Percentiles rank a stretch among this genome's conserved stretches.
These are phyloP conservation scores for Pachyrhizus erosus DNA, from an alignment of 306 rosid species.

Conservation along the genomic window DNA sequence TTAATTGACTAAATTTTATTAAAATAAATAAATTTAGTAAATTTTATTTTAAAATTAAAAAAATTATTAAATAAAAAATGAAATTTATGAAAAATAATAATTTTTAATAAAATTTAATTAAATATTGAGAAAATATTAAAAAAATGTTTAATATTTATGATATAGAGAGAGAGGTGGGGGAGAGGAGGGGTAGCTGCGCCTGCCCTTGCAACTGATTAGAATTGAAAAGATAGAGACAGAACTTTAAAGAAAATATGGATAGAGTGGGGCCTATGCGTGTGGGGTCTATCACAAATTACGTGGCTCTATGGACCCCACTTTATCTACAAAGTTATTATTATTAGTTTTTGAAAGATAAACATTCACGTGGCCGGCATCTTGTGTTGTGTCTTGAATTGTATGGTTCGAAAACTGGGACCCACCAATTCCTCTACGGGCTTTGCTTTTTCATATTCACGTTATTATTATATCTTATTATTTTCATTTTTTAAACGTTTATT, in stretches of 20 bases:
- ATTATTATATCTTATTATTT: too few species aligned
- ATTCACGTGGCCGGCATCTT: slow-evolving; percentile 45
- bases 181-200: slow-evolving; percentile 32
- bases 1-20: too few species aligned
- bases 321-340: slow-evolving; percentile 50
- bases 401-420: slow-evolving; percentile 32
- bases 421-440: background rate
- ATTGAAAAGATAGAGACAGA: background rate
- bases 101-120: too few species aligned
- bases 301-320: slow-evolving; percentile 55
- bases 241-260: background rate
- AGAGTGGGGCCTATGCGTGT: background rate
- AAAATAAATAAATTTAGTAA: too few species aligned
- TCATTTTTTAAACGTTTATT: too few species aligned
- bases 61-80: too few species aligned
- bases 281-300: slow-evolving; percentile 14
- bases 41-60: too few species aligned
- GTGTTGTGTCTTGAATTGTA: background rate
- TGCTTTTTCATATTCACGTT: background rate
- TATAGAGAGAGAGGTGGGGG: too few species aligned
- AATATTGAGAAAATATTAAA: too few species aligned
- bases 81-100: too few species aligned
- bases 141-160: too few species aligned
- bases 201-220: background rate
- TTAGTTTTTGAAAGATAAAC: background rate